Conservation (phyloP, 1,284 basidiomycete species). For the Pyrrhoderma noxium region DNA sequence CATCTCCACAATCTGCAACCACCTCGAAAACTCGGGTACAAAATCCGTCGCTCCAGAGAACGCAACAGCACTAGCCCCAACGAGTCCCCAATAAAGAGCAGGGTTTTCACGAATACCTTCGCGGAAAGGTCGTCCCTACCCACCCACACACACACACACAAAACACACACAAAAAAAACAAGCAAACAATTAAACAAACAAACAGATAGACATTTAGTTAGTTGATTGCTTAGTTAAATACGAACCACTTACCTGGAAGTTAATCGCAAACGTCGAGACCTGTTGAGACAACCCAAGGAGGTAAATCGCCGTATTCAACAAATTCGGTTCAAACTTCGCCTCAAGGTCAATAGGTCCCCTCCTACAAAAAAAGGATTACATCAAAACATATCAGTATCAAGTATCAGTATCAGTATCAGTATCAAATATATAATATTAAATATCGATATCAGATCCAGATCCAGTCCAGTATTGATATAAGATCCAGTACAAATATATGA, state of each 20-base stretch:
- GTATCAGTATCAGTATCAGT: background rate
- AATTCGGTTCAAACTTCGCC: slow-evolving; percentile 88
- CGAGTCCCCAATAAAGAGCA: slow-evolving; percentile 84
- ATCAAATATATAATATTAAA: slow-evolving; percentile 17
- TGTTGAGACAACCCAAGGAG: slow-evolving; percentile 90
- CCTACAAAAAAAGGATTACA: slow-evolving; percentile 39
- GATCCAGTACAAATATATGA: too few relatives aligned
- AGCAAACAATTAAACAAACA: too few relatives aligned
- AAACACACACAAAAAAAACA: too few relatives aligned
- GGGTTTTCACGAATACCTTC: slow-evolving; percentile 92
- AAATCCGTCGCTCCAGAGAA: slow-evolving; percentile 92
- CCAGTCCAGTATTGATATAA: too few relatives aligned
- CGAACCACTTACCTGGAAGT: slow-evolving; percentile 67
- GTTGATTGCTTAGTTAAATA: slow-evolving; percentile 7
- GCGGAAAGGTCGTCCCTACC: slow-evolving; percentile 93
- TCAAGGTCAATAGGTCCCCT: slow-evolving; percentile 83
- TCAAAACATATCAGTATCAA: slow-evolving; percentile 4
- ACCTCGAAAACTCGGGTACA: slow-evolving; percentile 90
- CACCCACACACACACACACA: too few relatives aligned
- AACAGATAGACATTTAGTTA: too few relatives aligned
- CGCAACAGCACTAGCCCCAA: slow-evolving; percentile 82
- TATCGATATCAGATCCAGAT: too few relatives aligned
- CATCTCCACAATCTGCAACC: slow-evolving; percentile 98
- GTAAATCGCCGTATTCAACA: slow-evolving; percentile 93
- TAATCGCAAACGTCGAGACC: slow-evolving; percentile 94